A percentile compares a stretch with the other conserved stretches of the same genome.
phyloP scores from a whole-genome alignment of 768 basidiomycete genomes.

The Rhodotorula diobovata region DNA sequence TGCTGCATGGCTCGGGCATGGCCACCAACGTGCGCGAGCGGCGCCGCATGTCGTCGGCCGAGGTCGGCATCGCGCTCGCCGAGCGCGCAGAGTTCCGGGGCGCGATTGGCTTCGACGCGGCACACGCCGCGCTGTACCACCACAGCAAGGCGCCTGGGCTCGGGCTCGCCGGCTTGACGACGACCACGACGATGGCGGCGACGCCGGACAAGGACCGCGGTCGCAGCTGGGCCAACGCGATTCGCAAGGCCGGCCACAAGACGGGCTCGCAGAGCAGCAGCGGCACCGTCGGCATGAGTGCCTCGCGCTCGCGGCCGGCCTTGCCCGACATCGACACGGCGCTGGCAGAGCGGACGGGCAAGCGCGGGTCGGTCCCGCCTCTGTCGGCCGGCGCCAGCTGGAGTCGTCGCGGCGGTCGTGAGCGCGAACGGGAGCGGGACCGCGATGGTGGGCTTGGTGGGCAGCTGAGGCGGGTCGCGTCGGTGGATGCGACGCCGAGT shows the following conservation, averaged over 20 bases:
- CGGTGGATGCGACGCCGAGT: background rate
- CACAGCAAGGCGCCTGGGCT: background rate
- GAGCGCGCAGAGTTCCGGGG: constrained; percentile 17
- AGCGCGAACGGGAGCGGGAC: background rate
- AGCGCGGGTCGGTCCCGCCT: background rate
- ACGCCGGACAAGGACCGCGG: constrained; percentile 10
- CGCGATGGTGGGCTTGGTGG: background rate
- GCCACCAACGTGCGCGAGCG: background rate
- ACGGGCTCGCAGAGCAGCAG: background rate
- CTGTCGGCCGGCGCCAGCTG: constrained; percentile 14
- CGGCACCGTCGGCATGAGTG: background rate
- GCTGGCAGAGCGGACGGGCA: constrained; percentile 11
- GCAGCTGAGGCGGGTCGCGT: constrained; percentile 27
- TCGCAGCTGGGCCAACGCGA: constrained; percentile 23
- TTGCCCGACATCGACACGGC: constrained; percentile 34
- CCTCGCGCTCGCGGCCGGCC: background rate
- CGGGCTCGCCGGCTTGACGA: background rate
- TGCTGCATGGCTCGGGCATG: constrained; percentile 1
- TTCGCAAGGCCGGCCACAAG: constrained; percentile 17
- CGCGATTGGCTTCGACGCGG: constrained; percentile 11
- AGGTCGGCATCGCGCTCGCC: constrained; percentile 4
- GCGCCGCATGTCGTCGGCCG: constrained; percentile 24
- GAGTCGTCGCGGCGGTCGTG: background rate
- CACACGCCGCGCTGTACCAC: background rate
- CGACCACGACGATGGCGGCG: background rate